These are phyloP conservation scores for Magnaporthiopsis rhizophila DNA, from an alignment of 2,329 filamentous ascomycete species.

Conservation along the genomic window DNA sequence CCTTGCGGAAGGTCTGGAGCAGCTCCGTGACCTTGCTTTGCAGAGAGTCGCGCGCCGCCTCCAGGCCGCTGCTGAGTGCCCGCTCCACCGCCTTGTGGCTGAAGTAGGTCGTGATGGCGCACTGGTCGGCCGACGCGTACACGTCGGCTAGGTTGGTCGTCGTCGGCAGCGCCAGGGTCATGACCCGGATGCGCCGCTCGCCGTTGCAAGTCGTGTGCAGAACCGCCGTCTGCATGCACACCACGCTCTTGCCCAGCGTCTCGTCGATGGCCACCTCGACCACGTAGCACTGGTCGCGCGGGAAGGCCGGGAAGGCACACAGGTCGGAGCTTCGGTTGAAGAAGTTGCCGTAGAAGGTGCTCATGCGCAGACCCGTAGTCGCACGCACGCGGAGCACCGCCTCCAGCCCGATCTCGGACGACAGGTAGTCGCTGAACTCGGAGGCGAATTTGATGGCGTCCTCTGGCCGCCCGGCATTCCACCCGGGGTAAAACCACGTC, in stretches of 20 bases:
- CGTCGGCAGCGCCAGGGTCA: constrained; percentile 88
- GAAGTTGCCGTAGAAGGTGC: constrained; percentile 98
- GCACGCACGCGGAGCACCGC: constrained; percentile 92
- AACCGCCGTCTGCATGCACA: constrained; percentile 89
- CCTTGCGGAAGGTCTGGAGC: constrained; percentile 92
- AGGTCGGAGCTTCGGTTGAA: constrained; percentile 98
- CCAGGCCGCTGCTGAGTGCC: constrained; percentile 74
- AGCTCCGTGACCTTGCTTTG: constrained; percentile 90
- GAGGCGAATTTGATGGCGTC: constrained; percentile 97
- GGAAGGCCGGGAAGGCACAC: constrained; percentile 96
- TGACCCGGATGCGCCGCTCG: constrained; percentile 86
- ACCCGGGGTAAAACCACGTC: constrained; percentile 97
- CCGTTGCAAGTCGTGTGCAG: constrained; percentile 97
- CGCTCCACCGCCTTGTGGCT: constrained; percentile 96
- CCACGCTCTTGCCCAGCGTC: constrained; percentile 80
- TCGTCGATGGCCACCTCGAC: constrained; percentile 98
- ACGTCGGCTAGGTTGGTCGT: constrained; percentile 85
- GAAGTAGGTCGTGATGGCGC: constrained; percentile 88
- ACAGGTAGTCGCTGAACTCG: constrained; percentile 96
- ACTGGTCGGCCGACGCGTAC: constrained; percentile 91
- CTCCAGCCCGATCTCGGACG: constrained; percentile 90
- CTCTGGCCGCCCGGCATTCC: constrained; percentile 88
- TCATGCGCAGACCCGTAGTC: constrained; percentile 91
- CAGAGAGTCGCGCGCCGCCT: constrained; percentile 82
- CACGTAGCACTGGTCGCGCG: constrained; percentile 93